Base-by-base conservation (phyloP, 139 green algal genomes). In the Dunaliella primolecta region DNA sequence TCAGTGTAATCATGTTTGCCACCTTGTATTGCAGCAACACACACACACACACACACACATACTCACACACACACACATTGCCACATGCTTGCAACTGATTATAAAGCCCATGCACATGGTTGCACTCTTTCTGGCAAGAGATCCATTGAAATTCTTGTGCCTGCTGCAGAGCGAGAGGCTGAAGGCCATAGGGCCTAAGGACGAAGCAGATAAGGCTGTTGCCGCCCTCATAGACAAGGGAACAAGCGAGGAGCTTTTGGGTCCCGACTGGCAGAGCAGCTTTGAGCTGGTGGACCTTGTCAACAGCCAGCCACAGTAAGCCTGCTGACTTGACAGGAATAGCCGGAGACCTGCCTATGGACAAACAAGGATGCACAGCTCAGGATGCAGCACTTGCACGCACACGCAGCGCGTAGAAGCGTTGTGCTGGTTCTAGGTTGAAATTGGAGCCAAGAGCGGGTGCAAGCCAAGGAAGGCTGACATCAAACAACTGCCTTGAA, bases 201-300 rank as follows among this genome's bases (percentile, higher is more conserved):
- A 94, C 74, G 81, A 86, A 0, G 35, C 75, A 0, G 89, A 92
- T 7, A 89, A 79, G 33, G 83, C 84, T 7, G 36, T 88, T 0
- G 20, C 29, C 2, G 83, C 87, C 0, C 78, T 91, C 7, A 78
- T 94, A 1, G 88, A 91, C 0, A 35, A 80, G 7, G 91, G 88
- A 1, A 92, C 88, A 0, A 85, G 71, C 31, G 87, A 92, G 20
- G 38, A 82, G 32, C 89, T 92, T 23, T 86, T 89, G 23, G 83
- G 80, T 0, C 86, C 90, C 0, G 91, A 94, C 46, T 92, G 88
- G 91, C 80, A 36, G 15, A n/a, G 82, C 0, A 93, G 91, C 80
- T 79, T 94, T 34, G 87, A 89, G 56, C 78, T 92, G 1, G 86
- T 93, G 2, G 91, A 94, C 83, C 72, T 85, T 0, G 81, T 94